Percentiles rank a stretch among this genome's conserved stretches.
Conservation (phyloP, 805 yeast genomes). For the Candida odintsovae region DNA sequence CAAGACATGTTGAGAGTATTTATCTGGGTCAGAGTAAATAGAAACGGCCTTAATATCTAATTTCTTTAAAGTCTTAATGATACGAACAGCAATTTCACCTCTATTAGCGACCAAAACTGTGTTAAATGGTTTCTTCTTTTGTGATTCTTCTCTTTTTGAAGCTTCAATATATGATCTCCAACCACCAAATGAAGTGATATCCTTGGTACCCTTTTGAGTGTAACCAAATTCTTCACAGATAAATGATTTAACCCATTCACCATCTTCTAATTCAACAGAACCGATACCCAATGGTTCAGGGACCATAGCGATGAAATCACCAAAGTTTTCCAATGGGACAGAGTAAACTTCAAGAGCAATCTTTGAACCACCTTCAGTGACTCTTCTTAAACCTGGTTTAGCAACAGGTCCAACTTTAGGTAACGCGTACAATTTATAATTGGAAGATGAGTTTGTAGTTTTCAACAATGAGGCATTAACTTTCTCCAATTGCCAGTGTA, state of each 20-base stretch:
- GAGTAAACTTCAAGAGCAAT: slow-evolving; percentile 81
- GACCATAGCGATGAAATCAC: slow-evolving; percentile 78
- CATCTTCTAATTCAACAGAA: slow-evolving; percentile 74
- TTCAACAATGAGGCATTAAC: slow-evolving; percentile 69
- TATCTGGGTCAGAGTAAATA: slow-evolving; percentile 85
- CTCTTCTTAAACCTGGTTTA: slow-evolving; percentile 84
- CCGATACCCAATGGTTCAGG: slow-evolving; percentile 97
- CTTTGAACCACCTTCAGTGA: slow-evolving; percentile 40
- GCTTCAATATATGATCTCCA: slow-evolving; percentile 63
- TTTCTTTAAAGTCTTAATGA: slow-evolving; percentile 81
- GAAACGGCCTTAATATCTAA: slow-evolving; percentile 77
- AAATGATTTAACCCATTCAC: slow-evolving; percentile 86
- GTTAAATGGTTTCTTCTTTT: slow-evolving; percentile 55
- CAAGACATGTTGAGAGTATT: slow-evolving; percentile 80
- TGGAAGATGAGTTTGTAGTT: slow-evolving; percentile 61
- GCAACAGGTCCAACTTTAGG: slow-evolving; percentile 76
- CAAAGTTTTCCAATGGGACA: slow-evolving; percentile 72
- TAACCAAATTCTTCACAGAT: slow-evolving; percentile 93
- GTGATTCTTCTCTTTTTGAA: slow-evolving; percentile 25
- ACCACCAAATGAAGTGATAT: slow-evolving; percentile 84
- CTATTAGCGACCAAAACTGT: slow-evolving; percentile 93
- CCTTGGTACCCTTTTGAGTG: slow-evolving; percentile 60
- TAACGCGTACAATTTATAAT: slow-evolving; percentile 75
- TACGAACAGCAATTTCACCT: slow-evolving; percentile 96
- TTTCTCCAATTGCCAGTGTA: slow-evolving; percentile 90